Percentiles rank a stretch among this genome's conserved stretches.
Conservation (phyloP, 2,329 filamentous ascomycete genomes). For the Fusarium nematophilum region DNA sequence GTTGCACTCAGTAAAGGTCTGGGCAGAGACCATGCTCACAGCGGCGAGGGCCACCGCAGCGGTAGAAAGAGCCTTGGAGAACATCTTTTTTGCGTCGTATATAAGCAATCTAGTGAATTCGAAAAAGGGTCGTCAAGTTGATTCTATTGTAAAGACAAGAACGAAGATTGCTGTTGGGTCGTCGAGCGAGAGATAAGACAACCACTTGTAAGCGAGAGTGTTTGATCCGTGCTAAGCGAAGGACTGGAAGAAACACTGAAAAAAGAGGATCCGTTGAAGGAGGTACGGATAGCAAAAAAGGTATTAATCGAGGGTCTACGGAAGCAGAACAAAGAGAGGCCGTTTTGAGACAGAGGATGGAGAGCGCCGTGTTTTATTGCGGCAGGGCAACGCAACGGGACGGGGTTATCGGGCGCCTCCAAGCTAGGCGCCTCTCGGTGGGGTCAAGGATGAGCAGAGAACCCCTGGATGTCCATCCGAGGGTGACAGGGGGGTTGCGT, state of each 20-base stretch:
- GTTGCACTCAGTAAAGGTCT: slow-evolving; percentile 68
- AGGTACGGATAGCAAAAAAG: no score
- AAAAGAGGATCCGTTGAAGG: no score
- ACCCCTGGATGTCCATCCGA: slow-evolving; percentile 39
- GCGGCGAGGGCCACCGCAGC: slow-evolving; percentile 62
- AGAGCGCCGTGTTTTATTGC: slow-evolving; percentile 36
- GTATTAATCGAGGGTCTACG: slow-evolving; percentile 33
- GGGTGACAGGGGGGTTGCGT: no score
- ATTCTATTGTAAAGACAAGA: no score
- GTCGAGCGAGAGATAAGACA: slow-evolving; percentile 32
- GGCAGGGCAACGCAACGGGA: slow-evolving; percentile 27
- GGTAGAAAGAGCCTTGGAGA: slow-evolving; percentile 59
- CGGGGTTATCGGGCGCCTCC: slow-evolving; percentile 17
- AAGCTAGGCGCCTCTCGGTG: slow-evolving; percentile 35
- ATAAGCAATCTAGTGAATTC: slow-evolving; percentile 9
- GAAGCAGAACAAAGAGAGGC: slow-evolving; percentile 22
- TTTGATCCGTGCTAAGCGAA: slow-evolving; percentile 30
- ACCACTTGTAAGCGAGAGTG: slow-evolving; percentile 24
- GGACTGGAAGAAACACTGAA: slow-evolving; percentile 8
- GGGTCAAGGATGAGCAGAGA: slow-evolving; percentile 32
- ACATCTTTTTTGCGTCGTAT: slow-evolving; percentile 48
- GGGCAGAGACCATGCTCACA: slow-evolving; percentile 61
- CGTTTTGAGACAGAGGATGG: slow-evolving; percentile 7
- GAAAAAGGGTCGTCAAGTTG: no score
- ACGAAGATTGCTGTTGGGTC: slow-evolving; percentile 20